Base-by-base conservation (phyloP, 2,329 filamentous ascomycete species). In the Pseudogymnoascus sp. region DNA sequence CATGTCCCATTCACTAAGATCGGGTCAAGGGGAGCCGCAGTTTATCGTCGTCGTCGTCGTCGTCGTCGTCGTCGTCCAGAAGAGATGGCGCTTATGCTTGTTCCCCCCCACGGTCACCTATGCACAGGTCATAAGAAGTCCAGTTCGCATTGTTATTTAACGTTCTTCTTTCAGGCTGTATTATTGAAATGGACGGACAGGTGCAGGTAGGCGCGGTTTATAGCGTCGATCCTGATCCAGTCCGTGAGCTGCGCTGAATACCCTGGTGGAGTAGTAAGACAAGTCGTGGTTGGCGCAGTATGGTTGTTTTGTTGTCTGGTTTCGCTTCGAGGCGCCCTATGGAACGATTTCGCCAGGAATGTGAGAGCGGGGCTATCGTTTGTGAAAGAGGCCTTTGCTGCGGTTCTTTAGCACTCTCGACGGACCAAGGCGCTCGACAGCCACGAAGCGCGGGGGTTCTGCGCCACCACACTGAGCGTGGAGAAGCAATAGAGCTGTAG, bases 311-410 rank as follows among this genome's bases (percentile, higher is more conserved):
- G 47, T 54, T 54, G 47, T 33, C 47, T 54, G 47, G 20, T 18
- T 54, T 54, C 47, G 47, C 47, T 54, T 54, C 28, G 47, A 54
- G 28, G 33, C 47, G 28, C 47, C 47, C 47, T 33, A 54, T 33
- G 16, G n/a, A 33, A 54, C 47, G 28, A 35, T 54, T 54, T 35
- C 22, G 28, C 47, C 47, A 33, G 47, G 28, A 54, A 54, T 54
- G 47, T 54, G 47, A 54, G 47, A 54, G 47, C 28, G 47, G 47
- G 47, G 47, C 47, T 33, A 54, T 54, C n/a, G 47, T 50, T 50
- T 30, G 43, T 12, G 47, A 54, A 25, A 25, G 47, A 54, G 47
- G 47, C 47, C 28, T 54, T 54, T n/a, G 28, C 47, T 54, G 47
- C 18, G 28, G 20, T 54, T 18, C 14, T 37, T 54, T 54, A 54